A percentile compares a stretch with the other conserved stretches of the same genome.
phyloP scores from a whole-genome alignment of 306 rosid genomes.

The Biancaea sappan region DNA sequence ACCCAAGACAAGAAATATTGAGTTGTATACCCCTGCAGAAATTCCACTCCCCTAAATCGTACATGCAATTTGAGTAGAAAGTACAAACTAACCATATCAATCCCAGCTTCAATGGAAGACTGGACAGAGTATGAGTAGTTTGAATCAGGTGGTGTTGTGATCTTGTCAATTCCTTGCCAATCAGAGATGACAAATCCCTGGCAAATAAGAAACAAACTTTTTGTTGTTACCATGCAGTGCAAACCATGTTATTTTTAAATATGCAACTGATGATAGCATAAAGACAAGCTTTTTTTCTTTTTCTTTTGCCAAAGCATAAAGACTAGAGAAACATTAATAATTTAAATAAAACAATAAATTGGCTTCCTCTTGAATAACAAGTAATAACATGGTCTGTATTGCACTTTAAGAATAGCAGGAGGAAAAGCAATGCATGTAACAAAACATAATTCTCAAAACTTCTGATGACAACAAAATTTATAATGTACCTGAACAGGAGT shows the following conservation, averaged over 20 bases:
- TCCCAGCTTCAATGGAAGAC: slow-evolving; percentile 81
- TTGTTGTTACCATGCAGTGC: slow-evolving; percentile 15
- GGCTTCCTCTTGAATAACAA: not conserved
- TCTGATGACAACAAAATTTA: not conserved
- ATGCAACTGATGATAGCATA: not conserved
- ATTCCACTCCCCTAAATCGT: slow-evolving; percentile 1
- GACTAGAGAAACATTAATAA: slow-evolving; percentile 2
- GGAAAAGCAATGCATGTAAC: not conserved
- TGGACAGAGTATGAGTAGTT: slow-evolving; percentile 87
- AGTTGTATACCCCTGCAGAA: slow-evolving; percentile 23
- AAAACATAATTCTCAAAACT: not conserved
- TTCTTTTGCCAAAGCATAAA: not conserved
- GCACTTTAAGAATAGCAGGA: not conserved
- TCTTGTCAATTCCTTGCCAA: slow-evolving; percentile 92
- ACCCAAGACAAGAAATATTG: slow-evolving; percentile 32
- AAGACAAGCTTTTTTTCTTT: not conserved
- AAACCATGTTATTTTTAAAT: slow-evolving; percentile 16
- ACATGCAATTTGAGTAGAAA: slow-evolving; percentile 29
- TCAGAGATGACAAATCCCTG: slow-evolving; percentile 99
- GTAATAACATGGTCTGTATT: not conserved
- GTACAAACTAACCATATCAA: slow-evolving; percentile 80
- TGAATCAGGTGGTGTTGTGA: slow-evolving; percentile 73
- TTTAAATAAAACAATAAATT: not conserved
- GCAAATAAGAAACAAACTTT: slow-evolving; percentile 37
- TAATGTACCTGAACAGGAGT: slow-evolving; percentile 1